phyloP scores from a whole-genome alignment of 371 early-diverging fungal genomes.

The Cokeromyces recurvatus region DNA sequence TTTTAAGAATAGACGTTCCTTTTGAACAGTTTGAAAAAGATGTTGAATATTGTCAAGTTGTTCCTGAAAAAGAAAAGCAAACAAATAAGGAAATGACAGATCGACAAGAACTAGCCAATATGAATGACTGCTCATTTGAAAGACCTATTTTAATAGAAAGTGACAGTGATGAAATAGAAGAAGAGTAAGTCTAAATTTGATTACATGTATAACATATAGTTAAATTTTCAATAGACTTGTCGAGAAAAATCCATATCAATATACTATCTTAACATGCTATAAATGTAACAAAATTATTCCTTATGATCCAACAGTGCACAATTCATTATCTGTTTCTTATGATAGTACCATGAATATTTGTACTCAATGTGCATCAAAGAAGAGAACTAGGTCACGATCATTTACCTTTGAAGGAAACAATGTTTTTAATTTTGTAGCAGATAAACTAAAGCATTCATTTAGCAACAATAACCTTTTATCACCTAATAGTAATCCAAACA shows the following conservation, averaged over 20 bases:
- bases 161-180: constrained; percentile 19
- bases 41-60: background rate
- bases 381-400: constrained; percentile 14
- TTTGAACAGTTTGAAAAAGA: constrained; percentile 4
- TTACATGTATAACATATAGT: background rate
- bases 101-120: background rate
- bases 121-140: constrained; percentile 1
- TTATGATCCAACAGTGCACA: background rate
- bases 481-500: background rate
- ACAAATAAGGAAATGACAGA: background rate
- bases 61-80: background rate
- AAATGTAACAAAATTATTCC: constrained; percentile 6
- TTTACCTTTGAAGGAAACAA: constrained; percentile 12
- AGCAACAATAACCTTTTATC: constrained; percentile 2
- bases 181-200: constrained; percentile 14
- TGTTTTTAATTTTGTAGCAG: constrained; percentile 8
- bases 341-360: constrained; percentile 6
- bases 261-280: constrained; percentile 4
- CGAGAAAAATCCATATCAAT: background rate
- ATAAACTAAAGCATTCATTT: constrained; percentile 16
- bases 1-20: constrained; percentile 5
- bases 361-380: constrained; percentile 2
- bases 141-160: constrained; percentile 21
- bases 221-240: constrained; percentile 5
- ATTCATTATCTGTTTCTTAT: background rate